Evolutionary conservation across 2,329 filamentous ascomycete species (phyloP).

Genomic region (Cladophialophora exuberans): DNA sequence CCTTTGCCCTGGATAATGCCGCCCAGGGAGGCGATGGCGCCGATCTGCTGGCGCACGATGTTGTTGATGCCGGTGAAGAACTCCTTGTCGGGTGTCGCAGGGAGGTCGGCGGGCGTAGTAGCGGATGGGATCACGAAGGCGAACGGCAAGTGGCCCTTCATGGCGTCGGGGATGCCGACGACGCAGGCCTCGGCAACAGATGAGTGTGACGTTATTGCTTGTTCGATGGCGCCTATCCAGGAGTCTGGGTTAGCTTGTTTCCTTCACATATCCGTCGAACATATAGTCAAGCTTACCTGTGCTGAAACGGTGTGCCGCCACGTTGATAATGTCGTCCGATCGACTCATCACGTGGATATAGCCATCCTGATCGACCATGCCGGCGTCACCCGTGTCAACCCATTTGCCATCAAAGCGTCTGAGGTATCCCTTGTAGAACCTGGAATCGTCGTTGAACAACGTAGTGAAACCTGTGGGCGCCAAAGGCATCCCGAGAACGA

Average conservation of each 20-base stretch:
- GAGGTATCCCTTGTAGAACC: slow-evolving; percentile 84
- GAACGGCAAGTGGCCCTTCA: slow-evolving; percentile 91
- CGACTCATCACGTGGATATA: slow-evolving; percentile 67
- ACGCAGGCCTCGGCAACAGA: slow-evolving; percentile 82
- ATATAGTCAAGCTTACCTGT: slow-evolving; percentile 62
- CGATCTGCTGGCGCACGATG: slow-evolving; percentile 78
- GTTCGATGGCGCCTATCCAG: slow-evolving; percentile 75
- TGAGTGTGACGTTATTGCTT: slow-evolving; percentile 82
- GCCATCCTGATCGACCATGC: slow-evolving; percentile 76
- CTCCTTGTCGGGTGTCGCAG: slow-evolving; percentile 42
- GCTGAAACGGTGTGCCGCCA: slow-evolving; percentile 88
- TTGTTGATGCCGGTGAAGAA: slow-evolving; percentile 51
- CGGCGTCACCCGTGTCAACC: slow-evolving; percentile 90
- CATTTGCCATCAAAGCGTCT: slow-evolving; percentile 79
- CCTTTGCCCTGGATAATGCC: slow-evolving; percentile 82
- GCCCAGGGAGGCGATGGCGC: slow-evolving; percentile 81
- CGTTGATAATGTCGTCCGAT: slow-evolving; percentile 88
- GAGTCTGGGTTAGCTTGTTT: slow-evolving; percentile 1
- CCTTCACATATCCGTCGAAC: background rate
- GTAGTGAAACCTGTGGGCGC: slow-evolving; percentile 85
- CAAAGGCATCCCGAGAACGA: slow-evolving; percentile 80
- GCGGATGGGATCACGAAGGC: slow-evolving; percentile 72
- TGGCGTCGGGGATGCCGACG: slow-evolving; percentile 78
- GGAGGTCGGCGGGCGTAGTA: slow-evolving; percentile 45
- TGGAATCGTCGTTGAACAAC: slow-evolving; percentile 80